A percentile compares a stretch with the other conserved stretches of the same genome.
Conservation (phyloP, 2,329 filamentous ascomycete species). For the Zymoseptoria crescenta region DNA sequence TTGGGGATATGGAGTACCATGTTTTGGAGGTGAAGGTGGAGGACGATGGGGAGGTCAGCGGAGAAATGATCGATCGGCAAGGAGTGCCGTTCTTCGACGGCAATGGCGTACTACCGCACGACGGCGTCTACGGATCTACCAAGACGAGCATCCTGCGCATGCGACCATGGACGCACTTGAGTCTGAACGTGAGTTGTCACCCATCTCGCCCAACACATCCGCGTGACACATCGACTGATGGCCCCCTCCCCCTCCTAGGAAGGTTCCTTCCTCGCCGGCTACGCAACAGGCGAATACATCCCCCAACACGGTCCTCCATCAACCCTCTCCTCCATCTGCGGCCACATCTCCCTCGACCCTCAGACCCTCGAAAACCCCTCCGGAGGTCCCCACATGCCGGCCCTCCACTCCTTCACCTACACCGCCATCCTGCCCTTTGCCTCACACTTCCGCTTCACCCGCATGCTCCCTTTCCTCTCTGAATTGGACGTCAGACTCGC, state of each 20-base stretch:
- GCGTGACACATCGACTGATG: not conserved
- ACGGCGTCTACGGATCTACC: not conserved
- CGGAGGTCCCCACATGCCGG: not conserved
- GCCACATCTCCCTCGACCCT: not conserved
- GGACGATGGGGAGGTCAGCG: not conserved
- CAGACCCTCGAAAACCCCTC: not conserved
- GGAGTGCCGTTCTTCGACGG: not conserved
- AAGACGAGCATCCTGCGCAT: conserved; percentile 44
- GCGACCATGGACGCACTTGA: conserved; percentile 57
- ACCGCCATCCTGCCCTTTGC: conserved; percentile 30
- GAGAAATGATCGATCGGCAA: not conserved
- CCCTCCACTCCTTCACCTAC: conserved; percentile 24
- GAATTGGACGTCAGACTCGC: conserved; percentile 36
- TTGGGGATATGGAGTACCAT: conserved; percentile 29
- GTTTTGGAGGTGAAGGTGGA: conserved; percentile 18
- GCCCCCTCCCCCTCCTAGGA: conserved; percentile 36
- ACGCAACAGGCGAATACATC: conserved; percentile 65
- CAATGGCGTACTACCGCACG: not conserved
- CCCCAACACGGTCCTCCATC: conserved; percentile 44
- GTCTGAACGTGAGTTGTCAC: conserved; percentile 60
- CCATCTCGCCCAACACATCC: no score
- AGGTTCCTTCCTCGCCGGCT: conserved; percentile 64
- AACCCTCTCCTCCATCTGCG: not conserved
- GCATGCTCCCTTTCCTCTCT: conserved; percentile 19
- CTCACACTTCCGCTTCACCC: conserved; percentile 21